Conservation (phyloP, 2,329 filamentous ascomycete genomes). For the Fusarium sp. region DNA sequence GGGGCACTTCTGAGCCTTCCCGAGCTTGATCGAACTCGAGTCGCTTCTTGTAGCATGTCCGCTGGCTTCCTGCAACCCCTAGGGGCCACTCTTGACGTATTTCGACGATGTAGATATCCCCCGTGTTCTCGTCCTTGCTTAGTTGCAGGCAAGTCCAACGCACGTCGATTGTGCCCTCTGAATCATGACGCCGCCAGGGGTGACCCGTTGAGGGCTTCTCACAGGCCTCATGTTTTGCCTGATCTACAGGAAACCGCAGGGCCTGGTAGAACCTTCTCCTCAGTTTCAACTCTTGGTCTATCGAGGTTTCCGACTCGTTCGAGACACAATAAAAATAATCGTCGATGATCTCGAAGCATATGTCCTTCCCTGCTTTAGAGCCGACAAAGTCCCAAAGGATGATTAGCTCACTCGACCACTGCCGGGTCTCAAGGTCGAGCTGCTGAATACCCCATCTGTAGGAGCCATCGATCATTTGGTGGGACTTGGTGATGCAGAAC, state of each 20-base stretch:
- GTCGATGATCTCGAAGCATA: constrained; percentile 75
- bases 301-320: constrained; percentile 65
- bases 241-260: constrained; percentile 65
- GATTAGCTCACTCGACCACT: constrained; percentile 55
- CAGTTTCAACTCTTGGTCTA: constrained; percentile 62
- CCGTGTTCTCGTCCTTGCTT: constrained; percentile 65
- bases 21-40: constrained; percentile 52
- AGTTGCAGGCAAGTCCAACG: constrained; percentile 74
- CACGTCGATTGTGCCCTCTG: constrained; percentile 75
- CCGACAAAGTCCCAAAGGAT: constrained; percentile 67
- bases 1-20: neutral
- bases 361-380: constrained; percentile 69
- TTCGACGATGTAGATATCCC: constrained; percentile 69
- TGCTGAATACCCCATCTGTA: constrained; percentile 69
- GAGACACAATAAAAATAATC: constrained; percentile 73
- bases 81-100: constrained; percentile 71
- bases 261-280: constrained; percentile 75
- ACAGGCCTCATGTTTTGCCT: constrained; percentile 49
- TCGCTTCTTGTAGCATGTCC: constrained; percentile 70
- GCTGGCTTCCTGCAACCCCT: constrained; percentile 61
- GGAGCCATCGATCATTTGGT: constrained; percentile 59
- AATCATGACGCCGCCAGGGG: constrained; percentile 70
- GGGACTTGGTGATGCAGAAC: constrained; percentile 71
- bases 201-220: constrained; percentile 52
- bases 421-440: constrained; percentile 54